A percentile compares a stretch with the other conserved stretches of the same genome.
Conservation (phyloP, 75 land plant species). For the Adiantum capillusveneris region DNA sequence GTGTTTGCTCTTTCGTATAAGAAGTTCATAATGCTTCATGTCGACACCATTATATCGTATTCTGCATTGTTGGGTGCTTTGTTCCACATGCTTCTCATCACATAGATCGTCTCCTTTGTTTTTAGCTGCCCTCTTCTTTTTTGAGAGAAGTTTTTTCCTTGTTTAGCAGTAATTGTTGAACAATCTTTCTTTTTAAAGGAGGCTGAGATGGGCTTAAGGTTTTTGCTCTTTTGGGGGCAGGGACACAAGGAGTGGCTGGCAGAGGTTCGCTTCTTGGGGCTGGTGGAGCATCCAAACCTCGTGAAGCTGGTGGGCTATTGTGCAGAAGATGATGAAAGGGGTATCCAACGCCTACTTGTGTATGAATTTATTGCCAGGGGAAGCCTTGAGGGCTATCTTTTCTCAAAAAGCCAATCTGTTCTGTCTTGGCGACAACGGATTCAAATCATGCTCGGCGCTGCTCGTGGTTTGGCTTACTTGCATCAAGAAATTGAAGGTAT, state of each 20-base stretch:
- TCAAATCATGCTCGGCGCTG: slow-evolving; percentile 54
- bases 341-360: slow-evolving; percentile 62
- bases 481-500: slow-evolving; percentile 61
- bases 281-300: slow-evolving; percentile 76
- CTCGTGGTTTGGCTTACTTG: slow-evolving; percentile 66
- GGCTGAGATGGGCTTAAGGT: not conserved
- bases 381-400: slow-evolving; percentile 72
- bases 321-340: slow-evolving; percentile 65
- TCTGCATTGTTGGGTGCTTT: too few species aligned
- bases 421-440: slow-evolving; percentile 58
- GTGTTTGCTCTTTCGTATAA: too few species aligned
- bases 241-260: slow-evolving; percentile 87
- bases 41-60: too few species aligned
- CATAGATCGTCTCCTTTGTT: too few species aligned
- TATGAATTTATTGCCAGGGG: slow-evolving; percentile 74
- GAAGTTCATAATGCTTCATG: too few species aligned
- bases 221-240: slow-evolving; percentile 13
- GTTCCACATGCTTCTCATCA: too few species aligned
- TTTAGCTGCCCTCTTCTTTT: too few species aligned
- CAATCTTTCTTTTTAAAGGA: not conserved
- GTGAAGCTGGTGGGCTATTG: slow-evolving; percentile 83
- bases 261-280: slow-evolving; percentile 77
- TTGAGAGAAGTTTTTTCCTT: slow-evolving; percentile 1
- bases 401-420: slow-evolving; percentile 21
- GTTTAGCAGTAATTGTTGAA: not conserved